Percentiles rank a stretch among this genome's conserved stretches.
phyloP scores from a whole-genome alignment of 106 monocot genomes.

The Gastrodia elata region DNA sequence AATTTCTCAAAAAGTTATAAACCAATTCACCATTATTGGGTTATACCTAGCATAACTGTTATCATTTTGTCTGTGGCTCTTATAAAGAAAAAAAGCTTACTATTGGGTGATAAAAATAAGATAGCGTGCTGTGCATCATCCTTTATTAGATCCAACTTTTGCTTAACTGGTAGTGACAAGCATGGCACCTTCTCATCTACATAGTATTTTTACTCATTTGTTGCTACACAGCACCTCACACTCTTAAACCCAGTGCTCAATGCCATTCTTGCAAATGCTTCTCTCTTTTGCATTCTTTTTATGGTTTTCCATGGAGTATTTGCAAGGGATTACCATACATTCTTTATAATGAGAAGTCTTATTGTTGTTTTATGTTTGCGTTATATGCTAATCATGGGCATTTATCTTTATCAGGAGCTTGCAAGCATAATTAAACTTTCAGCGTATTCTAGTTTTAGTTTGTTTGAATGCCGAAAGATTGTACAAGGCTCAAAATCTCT shows the following conservation, averaged over 20 bases:
- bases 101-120: neutral
- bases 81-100: neutral
- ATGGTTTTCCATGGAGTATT: neutral
- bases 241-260: neutral
- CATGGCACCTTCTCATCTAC: neutral
- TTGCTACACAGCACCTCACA: neutral
- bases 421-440: constrained; percentile 90
- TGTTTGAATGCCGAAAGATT: constrained; percentile 92
- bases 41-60: neutral
- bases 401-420: constrained; percentile 64
- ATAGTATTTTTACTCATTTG: neutral
- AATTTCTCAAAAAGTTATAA: too few relatives aligned
- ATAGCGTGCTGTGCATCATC: neutral
- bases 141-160: neutral
- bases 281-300: constrained; percentile 1
- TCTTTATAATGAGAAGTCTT: neutral
- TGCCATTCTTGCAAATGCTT: neutral
- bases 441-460: constrained; percentile 83
- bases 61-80: neutral
- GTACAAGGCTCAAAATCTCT: constrained; percentile 68
- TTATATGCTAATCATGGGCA: constrained; percentile 7
- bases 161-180: neutral
- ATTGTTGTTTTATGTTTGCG: neutral
- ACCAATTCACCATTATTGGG: too few relatives aligned
- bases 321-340: neutral